Conservation (phyloP, 306 rosid species). For the Lathyrus tuberosus region DNA sequence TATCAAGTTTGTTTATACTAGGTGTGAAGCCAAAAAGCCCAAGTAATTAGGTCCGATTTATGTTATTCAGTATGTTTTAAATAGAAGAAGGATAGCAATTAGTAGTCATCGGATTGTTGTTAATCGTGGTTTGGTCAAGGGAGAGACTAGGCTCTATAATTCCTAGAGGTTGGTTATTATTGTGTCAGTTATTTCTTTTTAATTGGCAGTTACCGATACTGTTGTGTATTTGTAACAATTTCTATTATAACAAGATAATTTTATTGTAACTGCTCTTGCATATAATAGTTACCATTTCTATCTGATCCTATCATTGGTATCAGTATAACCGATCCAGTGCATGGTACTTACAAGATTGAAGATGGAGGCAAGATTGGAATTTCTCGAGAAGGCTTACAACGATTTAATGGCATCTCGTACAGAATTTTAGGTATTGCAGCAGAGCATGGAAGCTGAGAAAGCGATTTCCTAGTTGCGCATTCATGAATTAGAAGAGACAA, state of each 20-base stretch:
- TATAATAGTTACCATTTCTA: too few relatives aligned
- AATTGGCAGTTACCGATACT: too few relatives aligned
- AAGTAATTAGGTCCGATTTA: background rate
- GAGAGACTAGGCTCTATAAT: background rate
- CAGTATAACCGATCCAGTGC: too few relatives aligned
- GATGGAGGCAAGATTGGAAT: too few relatives aligned
- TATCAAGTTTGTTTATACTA: background rate
- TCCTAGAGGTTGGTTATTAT: background rate
- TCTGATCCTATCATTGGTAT: background rate
- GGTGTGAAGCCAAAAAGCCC: background rate
- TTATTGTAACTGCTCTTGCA: background rate
- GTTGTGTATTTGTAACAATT: background rate
- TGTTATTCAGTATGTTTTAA: background rate
- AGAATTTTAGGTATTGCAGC: too few relatives aligned
- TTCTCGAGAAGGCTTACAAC: too few relatives aligned
- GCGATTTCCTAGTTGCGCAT: too few relatives aligned
- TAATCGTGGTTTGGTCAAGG: background rate
- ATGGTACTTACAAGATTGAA: too few relatives aligned
- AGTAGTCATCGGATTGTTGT: background rate
- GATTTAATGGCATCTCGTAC: too few relatives aligned
- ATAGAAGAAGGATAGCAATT: background rate
- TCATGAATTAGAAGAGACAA: too few relatives aligned
- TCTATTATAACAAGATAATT: background rate
- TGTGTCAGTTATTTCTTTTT: background rate
- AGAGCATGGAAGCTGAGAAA: too few relatives aligned